These are phyloP conservation scores for Coemansia sp. DNA, from an alignment of 192 early-diverging fungal species.

Conservation along the genomic window DNA sequence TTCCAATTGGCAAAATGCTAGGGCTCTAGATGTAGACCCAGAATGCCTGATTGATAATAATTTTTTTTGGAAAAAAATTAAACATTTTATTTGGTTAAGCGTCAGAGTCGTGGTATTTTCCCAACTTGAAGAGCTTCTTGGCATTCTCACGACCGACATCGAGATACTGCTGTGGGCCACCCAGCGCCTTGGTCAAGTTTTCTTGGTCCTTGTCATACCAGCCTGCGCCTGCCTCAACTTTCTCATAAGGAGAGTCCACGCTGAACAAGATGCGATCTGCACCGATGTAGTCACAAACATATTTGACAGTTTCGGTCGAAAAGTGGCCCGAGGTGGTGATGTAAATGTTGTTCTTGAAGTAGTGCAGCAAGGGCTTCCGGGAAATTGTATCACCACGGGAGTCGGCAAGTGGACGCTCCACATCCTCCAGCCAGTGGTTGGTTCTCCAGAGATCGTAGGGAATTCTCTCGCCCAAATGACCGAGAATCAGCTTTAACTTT, in stretches of 20 bases:
- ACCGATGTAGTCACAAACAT: neutral
- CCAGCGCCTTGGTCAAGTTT: neutral
- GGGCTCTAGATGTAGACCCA: too few relatives aligned
- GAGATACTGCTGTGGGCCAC: neutral
- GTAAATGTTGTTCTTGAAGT: neutral
- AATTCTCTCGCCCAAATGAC: neutral
- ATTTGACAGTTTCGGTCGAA: neutral
- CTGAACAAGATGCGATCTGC: neutral
- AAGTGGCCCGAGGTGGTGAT: neutral
- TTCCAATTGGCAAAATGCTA: too few relatives aligned
- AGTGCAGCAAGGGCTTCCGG: neutral
- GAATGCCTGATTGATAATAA: too few relatives aligned
- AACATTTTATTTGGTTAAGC: too few relatives aligned
- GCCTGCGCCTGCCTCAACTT: neutral
- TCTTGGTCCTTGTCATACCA: neutral
- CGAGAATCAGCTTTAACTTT: neutral
- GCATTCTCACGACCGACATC: neutral
- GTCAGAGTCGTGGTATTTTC: neutral
- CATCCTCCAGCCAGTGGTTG: neutral
- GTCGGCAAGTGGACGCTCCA: neutral
- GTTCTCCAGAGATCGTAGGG: neutral
- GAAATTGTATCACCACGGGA: neutral
- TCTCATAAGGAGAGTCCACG: neutral
- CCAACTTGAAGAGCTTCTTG: neutral
- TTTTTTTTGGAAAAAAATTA: too few relatives aligned